A percentile compares a stretch with the other conserved stretches of the same genome.
Evolutionary conservation across 129 eudicot species (phyloP).

Genomic region (Rutidosis leptorrhynchoides): DNA sequence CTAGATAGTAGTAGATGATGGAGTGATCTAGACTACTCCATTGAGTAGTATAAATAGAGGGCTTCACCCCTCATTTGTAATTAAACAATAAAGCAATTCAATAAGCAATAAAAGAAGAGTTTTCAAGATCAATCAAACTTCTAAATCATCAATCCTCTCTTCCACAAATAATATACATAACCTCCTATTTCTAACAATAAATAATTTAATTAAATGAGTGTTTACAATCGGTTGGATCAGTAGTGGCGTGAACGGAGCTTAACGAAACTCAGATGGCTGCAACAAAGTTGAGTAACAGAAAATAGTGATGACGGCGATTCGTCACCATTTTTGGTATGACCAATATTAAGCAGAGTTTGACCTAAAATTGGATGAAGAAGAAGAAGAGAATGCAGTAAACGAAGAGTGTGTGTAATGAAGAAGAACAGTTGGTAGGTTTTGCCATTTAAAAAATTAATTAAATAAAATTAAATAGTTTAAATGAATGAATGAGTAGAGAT

Average conservation of each 20-base stretch:
- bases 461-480: no score
- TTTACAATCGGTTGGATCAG: conserved; percentile 67
- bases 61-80: no score
- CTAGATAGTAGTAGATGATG: no score
- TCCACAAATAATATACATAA: no score
- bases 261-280: conserved; percentile 32
- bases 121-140: no score
- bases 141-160: no score
- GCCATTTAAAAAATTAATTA: conserved; percentile 32
- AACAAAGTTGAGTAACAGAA: conserved; percentile 21
- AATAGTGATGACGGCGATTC: conserved; percentile 21
- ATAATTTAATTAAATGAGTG: background rate
- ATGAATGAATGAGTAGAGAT: background rate
- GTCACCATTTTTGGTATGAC: conserved; percentile 23
- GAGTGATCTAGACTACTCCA: no score
- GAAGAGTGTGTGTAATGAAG: conserved; percentile 9
- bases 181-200: no score
- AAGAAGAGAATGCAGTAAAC: conserved; percentile 32
- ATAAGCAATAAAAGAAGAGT: no score
- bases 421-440: conserved; percentile 29
- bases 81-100: no score
- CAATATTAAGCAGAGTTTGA: conserved; percentile 15
- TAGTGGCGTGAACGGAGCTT: conserved; percentile 37
- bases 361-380: no score
- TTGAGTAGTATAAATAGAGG: no score